Evolutionary conservation across 2,329 filamentous ascomycete species (phyloP).

Genomic region (Bisporella sp.): DNA sequence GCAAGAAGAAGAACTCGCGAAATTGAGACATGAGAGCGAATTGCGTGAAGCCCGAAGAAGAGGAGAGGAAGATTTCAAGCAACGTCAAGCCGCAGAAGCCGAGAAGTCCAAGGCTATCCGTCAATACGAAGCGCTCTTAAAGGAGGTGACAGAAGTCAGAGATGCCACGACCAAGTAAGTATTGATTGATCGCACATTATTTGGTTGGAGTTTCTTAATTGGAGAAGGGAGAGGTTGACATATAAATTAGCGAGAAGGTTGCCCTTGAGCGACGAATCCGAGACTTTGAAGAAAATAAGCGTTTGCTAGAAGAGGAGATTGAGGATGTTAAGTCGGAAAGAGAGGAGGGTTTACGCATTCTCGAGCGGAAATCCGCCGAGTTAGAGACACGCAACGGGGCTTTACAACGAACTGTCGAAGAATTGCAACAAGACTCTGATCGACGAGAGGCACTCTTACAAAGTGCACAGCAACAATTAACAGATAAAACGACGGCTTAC

Average conservation of each 20-base stretch:
- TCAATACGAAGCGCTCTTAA: conserved; percentile 42
- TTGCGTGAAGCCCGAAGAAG: conserved; percentile 71
- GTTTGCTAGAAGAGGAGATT: conserved; percentile 69
- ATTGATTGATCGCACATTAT: not conserved
- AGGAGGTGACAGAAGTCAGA: conserved; percentile 45
- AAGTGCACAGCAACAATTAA: conserved; percentile 35
- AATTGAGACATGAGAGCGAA: conserved; percentile 75
- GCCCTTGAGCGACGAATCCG: conserved; percentile 63
- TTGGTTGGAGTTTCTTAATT: not conserved
- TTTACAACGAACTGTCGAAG: conserved; percentile 46
- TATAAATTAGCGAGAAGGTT: conserved; percentile 43
- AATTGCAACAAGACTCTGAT: conserved; percentile 39
- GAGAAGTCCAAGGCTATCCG: conserved; percentile 43
- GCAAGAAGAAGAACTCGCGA: conserved; percentile 76
- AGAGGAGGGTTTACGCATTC: conserved; percentile 62
- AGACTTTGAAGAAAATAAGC: conserved; percentile 66
- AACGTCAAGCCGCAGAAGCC: conserved; percentile 51
- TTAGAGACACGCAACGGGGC: conserved; percentile 53
- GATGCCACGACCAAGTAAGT: conserved; percentile 35
- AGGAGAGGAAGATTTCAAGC: conserved; percentile 79
- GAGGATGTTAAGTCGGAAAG: conserved; percentile 60
- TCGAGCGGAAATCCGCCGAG: conserved; percentile 54
- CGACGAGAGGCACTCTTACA: conserved; percentile 24
- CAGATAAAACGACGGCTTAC: conserved; percentile 62
- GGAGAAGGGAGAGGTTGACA: not conserved